Evolutionary conservation across 169 alveolate genomes (phyloP), one percentile per base, ranked within the genome.

Genomic region (Babesia gibsoni): DNA sequence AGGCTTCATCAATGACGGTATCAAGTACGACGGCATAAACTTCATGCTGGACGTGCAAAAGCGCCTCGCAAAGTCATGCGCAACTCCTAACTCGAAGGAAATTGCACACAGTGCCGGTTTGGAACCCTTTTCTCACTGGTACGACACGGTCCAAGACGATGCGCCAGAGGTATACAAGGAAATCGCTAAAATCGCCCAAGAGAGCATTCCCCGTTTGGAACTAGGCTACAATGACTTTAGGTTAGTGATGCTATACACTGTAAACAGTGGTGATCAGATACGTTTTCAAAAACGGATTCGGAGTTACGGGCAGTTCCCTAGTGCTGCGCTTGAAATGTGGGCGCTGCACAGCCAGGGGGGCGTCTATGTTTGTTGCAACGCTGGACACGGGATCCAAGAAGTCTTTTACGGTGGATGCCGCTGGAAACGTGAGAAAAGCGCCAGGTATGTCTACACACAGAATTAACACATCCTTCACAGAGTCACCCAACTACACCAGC

Each of bases 331-430:
- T 77, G 57, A 77, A 58, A n/a, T 77, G 85, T 41, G 54, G 58
- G 42, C 39, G 85, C 30, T 77, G 85, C 67, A 27, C 67, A 33
- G 33, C 85, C 0, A 8, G 81, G 25, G 85, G 85, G 7, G 79
- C 85, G n/a, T 30, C 74, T 8, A 54, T 77, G 54, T 36, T 77
- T 27, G 73, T 77, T 6, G 79, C 59, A 4, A 77, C 68, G 12
- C 20, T 77, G 3, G 69, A 77, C 66, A 53, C 72, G 30, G 72
- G 72, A 18, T 43, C 72, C 4, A 61, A 61, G 58, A 42, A 58
- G 36, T 56, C 9, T 3, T 61, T 61, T 27, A 10, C 45, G 10
- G 6, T 61, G 56, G 72, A 61, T 18, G 43, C 22, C 18, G n/a
- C 8, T 4, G 72, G 72, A 4, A 43, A 42, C 72, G 7, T 61